A percentile compares a stretch with the other conserved stretches of the same genome.
phyloP scores from a whole-genome alignment of 2,329 filamentous ascomycete genomes.

The Venturia aucupariae region DNA sequence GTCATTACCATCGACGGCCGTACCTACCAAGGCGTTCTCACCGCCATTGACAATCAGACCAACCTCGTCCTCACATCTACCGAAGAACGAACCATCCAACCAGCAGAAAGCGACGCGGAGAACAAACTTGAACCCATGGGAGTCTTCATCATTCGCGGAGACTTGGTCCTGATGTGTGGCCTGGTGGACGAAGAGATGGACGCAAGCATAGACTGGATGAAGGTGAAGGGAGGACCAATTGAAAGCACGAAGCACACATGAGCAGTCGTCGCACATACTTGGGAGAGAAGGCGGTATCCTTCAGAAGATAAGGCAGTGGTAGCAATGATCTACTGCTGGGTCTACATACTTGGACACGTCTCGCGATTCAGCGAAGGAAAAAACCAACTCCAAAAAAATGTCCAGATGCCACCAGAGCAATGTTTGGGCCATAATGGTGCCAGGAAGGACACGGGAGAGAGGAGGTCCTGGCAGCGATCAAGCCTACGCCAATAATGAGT shows the following conservation, averaged over 20 bases:
- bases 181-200: conserved; percentile 86
- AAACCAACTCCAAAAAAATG: not conserved
- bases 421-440: not conserved
- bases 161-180: conserved; percentile 87
- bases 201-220: conserved; percentile 81
- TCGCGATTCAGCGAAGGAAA: not conserved
- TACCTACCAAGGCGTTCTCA: conserved; percentile 63
- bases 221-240: conserved; percentile 77
- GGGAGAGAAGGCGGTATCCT: not conserved
- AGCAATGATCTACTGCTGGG: not conserved
- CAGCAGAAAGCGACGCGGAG: conserved; percentile 70
- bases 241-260: conserved; percentile 71
- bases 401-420: not conserved
- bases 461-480: not conserved
- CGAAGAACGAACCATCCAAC: conserved; percentile 82
- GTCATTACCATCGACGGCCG: conserved; percentile 89
- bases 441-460: not conserved
- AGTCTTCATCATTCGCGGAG: conserved; percentile 83
- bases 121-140: conserved; percentile 76
- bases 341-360: not conserved
- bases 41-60: conserved; percentile 82
- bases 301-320: not conserved
- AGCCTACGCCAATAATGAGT: not conserved
- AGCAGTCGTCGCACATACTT: not conserved
- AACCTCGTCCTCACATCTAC: conserved; percentile 82